phyloP scores from a whole-genome alignment of 2,329 filamentous ascomycete species.

The Ophiostoma tasmaniense region DNA sequence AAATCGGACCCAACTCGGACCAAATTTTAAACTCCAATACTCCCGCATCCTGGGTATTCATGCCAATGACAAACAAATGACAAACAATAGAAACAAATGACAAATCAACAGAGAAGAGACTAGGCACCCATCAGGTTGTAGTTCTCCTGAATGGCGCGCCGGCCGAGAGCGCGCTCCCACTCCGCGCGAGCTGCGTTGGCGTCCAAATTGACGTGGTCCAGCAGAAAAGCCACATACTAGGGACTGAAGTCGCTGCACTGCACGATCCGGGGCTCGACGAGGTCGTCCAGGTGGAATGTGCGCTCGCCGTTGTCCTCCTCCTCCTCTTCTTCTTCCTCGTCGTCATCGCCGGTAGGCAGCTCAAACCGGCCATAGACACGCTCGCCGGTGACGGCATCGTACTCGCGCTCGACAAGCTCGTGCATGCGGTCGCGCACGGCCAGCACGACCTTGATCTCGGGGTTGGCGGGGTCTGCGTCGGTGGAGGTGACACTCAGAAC shows the following conservation, averaged over 20 bases:
- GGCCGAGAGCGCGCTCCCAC: constrained; percentile 1
- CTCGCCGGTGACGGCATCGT: constrained; percentile 60
- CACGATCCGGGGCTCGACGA: constrained; percentile 55
- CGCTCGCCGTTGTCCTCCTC: constrained; percentile 44
- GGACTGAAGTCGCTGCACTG: not conserved
- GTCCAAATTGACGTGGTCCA: not conserved
- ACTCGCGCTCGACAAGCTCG: constrained; percentile 47
- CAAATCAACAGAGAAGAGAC: not conserved
- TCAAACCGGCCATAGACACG: constrained; percentile 74
- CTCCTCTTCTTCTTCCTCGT: constrained; percentile 39
- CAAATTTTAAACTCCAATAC: not conserved
- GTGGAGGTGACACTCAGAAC: constrained; percentile 40
- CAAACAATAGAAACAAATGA: not conserved
- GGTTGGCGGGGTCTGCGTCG: constrained; percentile 37
- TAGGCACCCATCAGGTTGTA: not conserved
- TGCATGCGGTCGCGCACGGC: constrained; percentile 59
- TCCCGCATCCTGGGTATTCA: constrained; percentile 3
- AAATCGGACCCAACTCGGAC: too few relatives aligned
- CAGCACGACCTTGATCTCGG: constrained; percentile 50
- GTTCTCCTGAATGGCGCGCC: not conserved
- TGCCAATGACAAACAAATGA: not conserved
- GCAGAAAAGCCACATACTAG: not conserved
- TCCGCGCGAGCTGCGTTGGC: not conserved
- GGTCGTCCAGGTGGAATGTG: constrained; percentile 50
- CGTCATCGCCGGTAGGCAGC: constrained; percentile 47